These are phyloP conservation scores for Vitis amurensis DNA, from an alignment of 164 flowering plant species.

Conservation along the genomic window DNA sequence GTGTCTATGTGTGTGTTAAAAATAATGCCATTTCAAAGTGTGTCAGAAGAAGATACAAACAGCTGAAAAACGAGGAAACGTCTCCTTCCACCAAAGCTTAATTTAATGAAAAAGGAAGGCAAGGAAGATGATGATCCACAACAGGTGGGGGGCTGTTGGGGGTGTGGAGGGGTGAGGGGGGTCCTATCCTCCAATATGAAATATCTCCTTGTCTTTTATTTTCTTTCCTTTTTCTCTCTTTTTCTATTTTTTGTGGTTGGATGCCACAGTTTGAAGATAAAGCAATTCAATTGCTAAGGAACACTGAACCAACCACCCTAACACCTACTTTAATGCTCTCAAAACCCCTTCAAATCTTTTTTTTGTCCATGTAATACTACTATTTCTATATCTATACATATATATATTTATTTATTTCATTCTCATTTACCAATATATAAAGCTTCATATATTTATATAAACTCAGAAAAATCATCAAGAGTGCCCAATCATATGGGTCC, in stretches of 20 bases:
- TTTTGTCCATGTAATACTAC: too few relatives aligned
- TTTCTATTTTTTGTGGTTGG: slow-evolving; percentile 42
- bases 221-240: slow-evolving; percentile 5
- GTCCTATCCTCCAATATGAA: slow-evolving; percentile 13
- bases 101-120: slow-evolving; percentile 6
- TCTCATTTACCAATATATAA: too few relatives aligned
- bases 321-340: slow-evolving; percentile 28
- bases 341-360: background rate
- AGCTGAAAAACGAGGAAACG: slow-evolving; percentile 91
- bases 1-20: slow-evolving; percentile 9
- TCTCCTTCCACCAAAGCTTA: slow-evolving; percentile 50
- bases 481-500: too few relatives aligned
- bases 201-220: slow-evolving; percentile 30
- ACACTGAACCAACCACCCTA: slow-evolving; percentile 46
- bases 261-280: slow-evolving; percentile 43
- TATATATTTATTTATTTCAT: too few relatives aligned
- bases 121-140: slow-evolving; percentile 10
- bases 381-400: too few relatives aligned
- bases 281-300: slow-evolving; percentile 37
- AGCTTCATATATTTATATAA: too few relatives aligned
- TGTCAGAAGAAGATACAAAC: slow-evolving; percentile 58
- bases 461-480: too few relatives aligned
- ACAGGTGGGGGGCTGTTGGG: slow-evolving; percentile 11
- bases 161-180: slow-evolving; percentile 3
- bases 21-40: slow-evolving; percentile 18